Evolutionary conservation across 129 eudicot species (phyloP), one percentile per base, ranked within the genome.

Genomic region (Scalesia atractyloides): DNA sequence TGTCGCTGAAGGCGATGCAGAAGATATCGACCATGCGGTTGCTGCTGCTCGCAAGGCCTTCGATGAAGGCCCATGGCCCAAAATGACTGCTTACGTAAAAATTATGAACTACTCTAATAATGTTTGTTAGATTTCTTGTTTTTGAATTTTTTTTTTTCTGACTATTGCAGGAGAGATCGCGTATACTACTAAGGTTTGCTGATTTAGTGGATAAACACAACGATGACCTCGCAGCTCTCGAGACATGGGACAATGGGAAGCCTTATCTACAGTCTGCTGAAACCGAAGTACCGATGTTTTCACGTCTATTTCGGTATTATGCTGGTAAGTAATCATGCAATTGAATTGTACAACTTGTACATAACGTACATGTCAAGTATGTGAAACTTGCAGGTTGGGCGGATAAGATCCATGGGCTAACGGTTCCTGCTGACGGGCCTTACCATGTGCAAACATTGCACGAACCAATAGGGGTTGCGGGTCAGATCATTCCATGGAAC

Each of bases 401-500:
- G n/a, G 90, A 85, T 69, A 85, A 82, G 75, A 85, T 85, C 85
- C 90, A 82, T 59, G 90, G 90, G n/a, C 76, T 85, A 6, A 85
- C 90, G 7, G 87, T 82, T 68, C 90, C 87, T 15, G 86, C 90
- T 39, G 90, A 85, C 34, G 90, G 90, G n/a, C 86, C 84, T 18
- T 64, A 85, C 85, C 90, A 85, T 33, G 87, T 82, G 15, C 87
- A 85, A 26, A 80, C 79, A 10, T 73, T 85, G 65, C 90, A 85
- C 11, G 90, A 86, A 73, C 90, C 90, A 36, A 82, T 86, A 24
- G 89, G 86, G 63, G 89, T 85, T 44, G 86, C 82, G 0, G 89
- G 86, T 14, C 89, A 85, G 68, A 86, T 86, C 43, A 86, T 86
- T 64, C 90, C 90, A 19, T 82, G 90, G 90, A 86, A 86, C 76